These are phyloP conservation scores for Coleophoma eucalyptorum DNA, from an alignment of 2,329 filamentous ascomycete genomes.

Conservation along the genomic window DNA sequence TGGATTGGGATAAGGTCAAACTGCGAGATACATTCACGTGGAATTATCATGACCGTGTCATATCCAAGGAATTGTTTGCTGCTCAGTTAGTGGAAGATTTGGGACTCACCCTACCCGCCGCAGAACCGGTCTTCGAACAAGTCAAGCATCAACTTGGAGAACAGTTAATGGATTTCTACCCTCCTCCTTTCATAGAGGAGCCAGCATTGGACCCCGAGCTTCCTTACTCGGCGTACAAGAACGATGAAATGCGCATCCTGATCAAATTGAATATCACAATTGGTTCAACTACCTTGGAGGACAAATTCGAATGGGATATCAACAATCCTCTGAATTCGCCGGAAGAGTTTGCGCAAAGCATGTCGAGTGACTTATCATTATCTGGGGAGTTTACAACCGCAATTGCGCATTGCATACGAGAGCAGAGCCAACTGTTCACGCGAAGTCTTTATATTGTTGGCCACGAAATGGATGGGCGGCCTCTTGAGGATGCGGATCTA, in stretches of 20 bases:
- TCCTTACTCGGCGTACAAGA: constrained; percentile 92
- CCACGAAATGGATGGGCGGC: constrained; percentile 91
- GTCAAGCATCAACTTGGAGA: constrained; percentile 72
- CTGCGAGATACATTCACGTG: constrained; percentile 97
- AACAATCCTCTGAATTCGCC: constrained; percentile 92
- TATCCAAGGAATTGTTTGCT: constrained; percentile 77
- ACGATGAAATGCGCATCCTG: constrained; percentile 96
- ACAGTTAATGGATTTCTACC: constrained; percentile 90
- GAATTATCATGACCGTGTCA: constrained; percentile 90
- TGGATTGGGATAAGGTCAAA: constrained; percentile 94
- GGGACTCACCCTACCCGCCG: constrained; percentile 68
- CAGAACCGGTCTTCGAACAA: constrained; percentile 59
- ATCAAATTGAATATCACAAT: constrained; percentile 98
- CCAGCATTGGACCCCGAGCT: constrained; percentile 85
- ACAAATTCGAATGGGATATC: constrained; percentile 99
- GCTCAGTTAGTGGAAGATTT: constrained; percentile 90
- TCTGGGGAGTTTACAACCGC: constrained; percentile 96
- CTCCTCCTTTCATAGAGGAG: constrained; percentile 85
- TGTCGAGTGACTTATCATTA: constrained; percentile 86
- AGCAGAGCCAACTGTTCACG: constrained; percentile 92
- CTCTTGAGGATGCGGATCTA: constrained; percentile 88
- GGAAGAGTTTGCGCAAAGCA: constrained; percentile 86
- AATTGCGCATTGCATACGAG: constrained; percentile 95
- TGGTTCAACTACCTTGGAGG: constrained; percentile 86
- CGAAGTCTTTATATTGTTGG: constrained; percentile 89